These are phyloP conservation scores for Phytophthora citricola DNA, from an alignment of 352 stramenopile species.

Conservation along the genomic window DNA sequence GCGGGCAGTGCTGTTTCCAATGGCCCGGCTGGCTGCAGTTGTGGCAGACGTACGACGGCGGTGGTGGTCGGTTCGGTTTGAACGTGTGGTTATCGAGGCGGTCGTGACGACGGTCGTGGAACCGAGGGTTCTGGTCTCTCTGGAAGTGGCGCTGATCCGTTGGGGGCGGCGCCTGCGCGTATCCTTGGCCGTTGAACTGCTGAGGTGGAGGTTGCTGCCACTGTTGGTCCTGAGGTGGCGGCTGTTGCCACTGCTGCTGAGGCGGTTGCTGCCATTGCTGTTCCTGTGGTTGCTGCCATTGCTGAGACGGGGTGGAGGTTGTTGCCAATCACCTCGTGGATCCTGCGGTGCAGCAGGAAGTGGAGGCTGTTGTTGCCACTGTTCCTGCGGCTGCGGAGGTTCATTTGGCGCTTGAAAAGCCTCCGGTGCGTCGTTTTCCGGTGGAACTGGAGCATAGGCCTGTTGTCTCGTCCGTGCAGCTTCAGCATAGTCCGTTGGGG, in stretches of 20 bases:
- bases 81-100: constrained; percentile 22
- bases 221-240: constrained; percentile 22
- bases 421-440: constrained; percentile 9
- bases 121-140: constrained; percentile 36
- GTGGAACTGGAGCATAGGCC: constrained; percentile 42
- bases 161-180: constrained; percentile 16
- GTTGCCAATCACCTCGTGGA: constrained; percentile 17
- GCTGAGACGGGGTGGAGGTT: constrained; percentile 7
- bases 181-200: constrained; percentile 19
- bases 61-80: constrained; percentile 47
- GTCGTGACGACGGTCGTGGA: constrained; percentile 34
- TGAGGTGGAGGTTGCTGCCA: constrained; percentile 19
- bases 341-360: constrained; percentile 12
- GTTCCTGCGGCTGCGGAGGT: constrained; percentile 14
- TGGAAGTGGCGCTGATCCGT: constrained; percentile 26
- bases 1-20: constrained; percentile 81
- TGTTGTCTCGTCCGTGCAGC: constrained; percentile 46
- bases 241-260: constrained; percentile 21
- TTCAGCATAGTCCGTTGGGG: constrained; percentile 37
- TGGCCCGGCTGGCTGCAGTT: constrained; percentile 80
- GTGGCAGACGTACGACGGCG: constrained; percentile 75
- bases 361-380: constrained; percentile 17
- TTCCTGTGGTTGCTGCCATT: constrained; percentile 24
- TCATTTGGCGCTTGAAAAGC: constrained; percentile 6
- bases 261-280: constrained; percentile 22